These are phyloP conservation scores for Coemansia sp. DNA, from an alignment of 192 early-diverging fungal species.

Conservation along the genomic window DNA sequence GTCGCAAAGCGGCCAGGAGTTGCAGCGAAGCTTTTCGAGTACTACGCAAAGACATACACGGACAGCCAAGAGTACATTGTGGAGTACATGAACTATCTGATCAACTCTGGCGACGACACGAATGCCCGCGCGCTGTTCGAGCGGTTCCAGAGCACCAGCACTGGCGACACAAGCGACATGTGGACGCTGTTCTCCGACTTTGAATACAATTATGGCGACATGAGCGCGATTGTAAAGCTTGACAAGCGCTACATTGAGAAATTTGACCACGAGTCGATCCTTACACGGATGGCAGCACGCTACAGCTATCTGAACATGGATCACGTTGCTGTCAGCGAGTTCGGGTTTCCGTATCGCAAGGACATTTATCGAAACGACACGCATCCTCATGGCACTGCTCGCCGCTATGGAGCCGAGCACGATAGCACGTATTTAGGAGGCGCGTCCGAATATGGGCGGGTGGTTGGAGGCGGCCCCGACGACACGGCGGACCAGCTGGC, in stretches of 20 bases:
- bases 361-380: conserved; percentile 5
- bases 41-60: conserved; percentile 78
- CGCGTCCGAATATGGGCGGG: not conserved
- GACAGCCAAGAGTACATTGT: conserved; percentile 73
- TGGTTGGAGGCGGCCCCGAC: not conserved
- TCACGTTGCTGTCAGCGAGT: conserved; percentile 69
- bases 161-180: conserved; percentile 67
- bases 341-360: conserved; percentile 62
- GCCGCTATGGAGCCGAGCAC: conserved; percentile 2
- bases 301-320: conserved; percentile 79
- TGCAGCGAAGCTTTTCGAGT: conserved; percentile 87
- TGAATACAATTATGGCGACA: conserved; percentile 87
- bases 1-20: conserved; percentile 78
- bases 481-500: conserved; percentile 6
- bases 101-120: conserved; percentile 86
- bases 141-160: conserved; percentile 70
- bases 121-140: conserved; percentile 92
- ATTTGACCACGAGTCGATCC: conserved; percentile 66
- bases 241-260: conserved; percentile 77
- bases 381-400: not conserved
- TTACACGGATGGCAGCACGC: conserved; percentile 64
- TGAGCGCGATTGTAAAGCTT: conserved; percentile 67
- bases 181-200: conserved; percentile 85
- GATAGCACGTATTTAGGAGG: not conserved
- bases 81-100: conserved; percentile 85